These are phyloP conservation scores for Andrographis paniculata DNA, from an alignment of 305 asterid genomes.

Conservation along the genomic window DNA sequence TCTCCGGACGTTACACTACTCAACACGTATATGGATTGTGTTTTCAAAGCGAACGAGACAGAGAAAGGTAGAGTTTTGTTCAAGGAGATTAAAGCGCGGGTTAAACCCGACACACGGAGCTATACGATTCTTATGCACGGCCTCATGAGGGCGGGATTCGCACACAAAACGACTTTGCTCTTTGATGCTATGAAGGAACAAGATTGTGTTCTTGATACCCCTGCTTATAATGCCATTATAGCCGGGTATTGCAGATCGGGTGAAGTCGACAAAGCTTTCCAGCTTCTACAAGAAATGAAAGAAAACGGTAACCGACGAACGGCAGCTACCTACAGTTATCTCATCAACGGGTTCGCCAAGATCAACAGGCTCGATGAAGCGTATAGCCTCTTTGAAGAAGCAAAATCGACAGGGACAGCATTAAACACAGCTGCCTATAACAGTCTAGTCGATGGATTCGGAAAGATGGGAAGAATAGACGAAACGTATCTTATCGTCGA, in stretches of 20 bases:
- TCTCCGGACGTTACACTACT: slow-evolving; percentile 68
- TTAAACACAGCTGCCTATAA: slow-evolving; percentile 70
- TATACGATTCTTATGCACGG: slow-evolving; percentile 85
- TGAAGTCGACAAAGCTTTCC: slow-evolving; percentile 90
- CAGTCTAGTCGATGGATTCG: slow-evolving; percentile 92
- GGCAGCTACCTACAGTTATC: slow-evolving; percentile 84
- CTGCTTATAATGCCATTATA: slow-evolving; percentile 78
- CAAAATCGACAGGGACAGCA: slow-evolving; percentile 62
- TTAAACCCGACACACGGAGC: slow-evolving; percentile 74
- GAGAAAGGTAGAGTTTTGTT: slow-evolving; percentile 76
- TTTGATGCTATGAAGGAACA: slow-evolving; percentile 86
- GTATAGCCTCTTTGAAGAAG: slow-evolving; percentile 97
- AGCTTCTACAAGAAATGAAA: slow-evolving; percentile 90
- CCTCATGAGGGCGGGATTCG: slow-evolving; percentile 78
- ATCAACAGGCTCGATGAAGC: slow-evolving; percentile 96
- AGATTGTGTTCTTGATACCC: slow-evolving; percentile 74
- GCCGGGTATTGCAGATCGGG: slow-evolving; percentile 94
- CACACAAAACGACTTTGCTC: slow-evolving; percentile 71
- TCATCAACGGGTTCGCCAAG: slow-evolving; percentile 91
- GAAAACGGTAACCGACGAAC: slow-evolving; percentile 70
- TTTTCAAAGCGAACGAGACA: slow-evolving; percentile 74
- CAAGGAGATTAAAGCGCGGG: slow-evolving; percentile 55
- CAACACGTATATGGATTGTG: slow-evolving; percentile 87
- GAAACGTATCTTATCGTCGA: slow-evolving; percentile 86
- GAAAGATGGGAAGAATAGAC: slow-evolving; percentile 90